Percentiles rank a stretch among this genome's conserved stretches.
Evolutionary conservation across 192 early-diverging fungal species (phyloP).

Genomic region (Coemansia sp.): DNA sequence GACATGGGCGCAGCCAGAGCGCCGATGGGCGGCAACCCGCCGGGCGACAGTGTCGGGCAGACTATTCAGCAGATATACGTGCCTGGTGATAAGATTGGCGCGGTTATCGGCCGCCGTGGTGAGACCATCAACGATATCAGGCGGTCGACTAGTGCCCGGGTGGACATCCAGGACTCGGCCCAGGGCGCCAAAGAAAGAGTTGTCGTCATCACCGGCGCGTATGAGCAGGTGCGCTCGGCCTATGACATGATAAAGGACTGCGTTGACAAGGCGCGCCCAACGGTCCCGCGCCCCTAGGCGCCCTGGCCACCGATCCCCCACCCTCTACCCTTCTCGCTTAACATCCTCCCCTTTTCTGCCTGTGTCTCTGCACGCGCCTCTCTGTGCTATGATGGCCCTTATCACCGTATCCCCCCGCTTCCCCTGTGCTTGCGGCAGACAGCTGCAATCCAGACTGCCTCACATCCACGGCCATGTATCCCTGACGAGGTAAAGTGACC

Average conservation of each 20-base stretch:
- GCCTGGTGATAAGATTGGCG: slow-evolving; percentile 37
- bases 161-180: slow-evolving; percentile 46
- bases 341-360: too few relatives aligned
- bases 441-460: too few relatives aligned
- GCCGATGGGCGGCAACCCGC: slow-evolving; percentile 3
- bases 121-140: slow-evolving; percentile 47
- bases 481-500: too few relatives aligned
- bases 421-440: too few relatives aligned
- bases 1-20: slow-evolving; percentile 5
- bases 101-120: slow-evolving; percentile 45
- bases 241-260: slow-evolving; percentile 44
- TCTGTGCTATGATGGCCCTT: too few relatives aligned
- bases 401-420: too few relatives aligned
- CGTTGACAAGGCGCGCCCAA: slow-evolving; percentile 29
- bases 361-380: too few relatives aligned
- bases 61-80: slow-evolving; percentile 49
- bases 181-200: slow-evolving; percentile 38
- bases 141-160: slow-evolving; percentile 29
- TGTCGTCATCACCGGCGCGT: slow-evolving; percentile 39
- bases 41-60: slow-evolving; percentile 11
- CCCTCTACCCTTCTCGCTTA: too few relatives aligned
- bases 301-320: too few relatives aligned
- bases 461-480: too few relatives aligned
- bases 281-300: too few relatives aligned
- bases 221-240: slow-evolving; percentile 44